Evolutionary conservation across 345 rosid species (phyloP).

Genomic region (Rhizophora apiculata): DNA sequence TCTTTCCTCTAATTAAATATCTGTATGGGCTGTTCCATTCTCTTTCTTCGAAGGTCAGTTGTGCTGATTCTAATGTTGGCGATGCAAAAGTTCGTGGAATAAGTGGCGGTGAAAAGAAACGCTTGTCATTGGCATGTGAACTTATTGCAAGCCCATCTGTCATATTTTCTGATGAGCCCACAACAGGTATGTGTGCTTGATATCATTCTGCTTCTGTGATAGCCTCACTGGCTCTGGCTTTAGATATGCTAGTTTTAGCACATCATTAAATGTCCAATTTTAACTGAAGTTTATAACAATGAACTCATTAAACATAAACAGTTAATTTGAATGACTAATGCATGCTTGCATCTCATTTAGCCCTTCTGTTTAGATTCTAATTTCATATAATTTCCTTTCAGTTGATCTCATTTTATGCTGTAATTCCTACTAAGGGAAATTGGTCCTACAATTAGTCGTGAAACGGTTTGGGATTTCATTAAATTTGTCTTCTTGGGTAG

Average conservation of each 20-base stretch:
- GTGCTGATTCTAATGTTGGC: slow-evolving; percentile 85
- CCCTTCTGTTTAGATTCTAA: too few species aligned
- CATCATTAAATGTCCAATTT: too few species aligned
- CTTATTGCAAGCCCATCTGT: slow-evolving; percentile 97
- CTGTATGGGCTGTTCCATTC: slow-evolving; percentile 20
- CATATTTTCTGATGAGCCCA: slow-evolving; percentile 96
- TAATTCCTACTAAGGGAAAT: background rate
- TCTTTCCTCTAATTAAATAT: slow-evolving; percentile 12
- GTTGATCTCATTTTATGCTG: too few species aligned
- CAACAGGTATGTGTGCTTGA: slow-evolving; percentile 59
- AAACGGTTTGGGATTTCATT: background rate
- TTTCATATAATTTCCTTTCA: too few species aligned
- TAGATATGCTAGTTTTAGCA: slow-evolving; percentile 1
- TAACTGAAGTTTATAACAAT: too few species aligned
- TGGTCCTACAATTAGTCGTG: background rate
- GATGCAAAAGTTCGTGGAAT: slow-evolving; percentile 97
- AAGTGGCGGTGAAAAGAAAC: slow-evolving; percentile 98
- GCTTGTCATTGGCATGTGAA: slow-evolving; percentile 85
- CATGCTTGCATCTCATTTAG: too few species aligned
- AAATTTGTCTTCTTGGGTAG: background rate
- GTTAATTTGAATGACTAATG: too few species aligned
- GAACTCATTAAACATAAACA: too few species aligned
- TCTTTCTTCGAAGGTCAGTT: slow-evolving; percentile 62
- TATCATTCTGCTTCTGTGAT: slow-evolving; percentile 10
- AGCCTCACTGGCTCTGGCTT: slow-evolving; percentile 6